phyloP scores from a whole-genome alignment of 805 yeast species.

The Ogataea wickerhamii region DNA sequence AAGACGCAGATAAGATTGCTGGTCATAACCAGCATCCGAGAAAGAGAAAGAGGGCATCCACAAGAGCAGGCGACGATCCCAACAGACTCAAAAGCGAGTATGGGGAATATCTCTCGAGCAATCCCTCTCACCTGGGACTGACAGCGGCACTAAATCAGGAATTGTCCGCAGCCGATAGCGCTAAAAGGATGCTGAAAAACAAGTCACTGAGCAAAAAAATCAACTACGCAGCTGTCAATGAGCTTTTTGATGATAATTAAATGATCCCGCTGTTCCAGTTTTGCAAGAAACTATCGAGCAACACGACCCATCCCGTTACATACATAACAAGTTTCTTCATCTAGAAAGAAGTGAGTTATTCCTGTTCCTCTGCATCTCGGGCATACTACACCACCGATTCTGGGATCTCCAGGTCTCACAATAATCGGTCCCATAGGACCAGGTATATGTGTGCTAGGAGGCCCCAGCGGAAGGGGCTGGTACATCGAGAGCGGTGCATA shows the following conservation, averaged over 20 bases:
- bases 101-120: conserved; percentile 23
- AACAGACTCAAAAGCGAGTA: conserved; percentile 25
- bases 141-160: conserved; percentile 45
- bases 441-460: conserved; percentile 18
- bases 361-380: conserved; percentile 73
- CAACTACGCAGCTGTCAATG: conserved; percentile 78
- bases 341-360: conserved; percentile 48
- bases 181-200: conserved; percentile 69
- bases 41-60: conserved; percentile 39
- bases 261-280: background rate
- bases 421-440: conserved; percentile 34
- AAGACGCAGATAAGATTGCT: conserved; percentile 81
- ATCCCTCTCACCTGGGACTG: conserved; percentile 28
- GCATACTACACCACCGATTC: conserved; percentile 69
- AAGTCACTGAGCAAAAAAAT: conserved; percentile 83
- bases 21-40: conserved; percentile 62
- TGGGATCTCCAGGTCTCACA: conserved; percentile 75
- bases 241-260: conserved; percentile 35
- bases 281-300: conserved; percentile 1
- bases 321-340: conserved; percentile 57
- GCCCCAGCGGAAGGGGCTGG: conserved; percentile 5
- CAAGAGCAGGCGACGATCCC: conserved; percentile 26
- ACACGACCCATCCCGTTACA: conserved; percentile 70
- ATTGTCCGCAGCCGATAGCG: conserved; percentile 71
- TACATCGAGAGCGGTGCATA: conserved; percentile 8